Conservation (phyloP, 2,329 filamentous ascomycete genomes). For the Talaromyces sp. region DNA sequence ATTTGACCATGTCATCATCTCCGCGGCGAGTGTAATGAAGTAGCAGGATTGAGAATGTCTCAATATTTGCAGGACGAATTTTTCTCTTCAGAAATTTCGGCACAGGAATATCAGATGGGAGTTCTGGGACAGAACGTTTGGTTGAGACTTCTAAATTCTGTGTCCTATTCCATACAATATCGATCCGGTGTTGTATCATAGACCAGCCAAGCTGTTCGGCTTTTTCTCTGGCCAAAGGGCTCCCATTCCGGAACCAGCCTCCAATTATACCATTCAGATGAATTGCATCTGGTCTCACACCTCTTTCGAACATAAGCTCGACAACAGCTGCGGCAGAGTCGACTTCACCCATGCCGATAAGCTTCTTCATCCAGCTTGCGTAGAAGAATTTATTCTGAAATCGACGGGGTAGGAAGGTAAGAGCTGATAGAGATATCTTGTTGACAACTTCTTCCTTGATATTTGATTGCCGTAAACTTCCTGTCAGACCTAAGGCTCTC, state of each 20-base stretch:
- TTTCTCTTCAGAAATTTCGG: constrained; percentile 41
- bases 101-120: constrained; percentile 26
- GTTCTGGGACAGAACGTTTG: constrained; percentile 28
- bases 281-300: constrained; percentile 65
- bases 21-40: constrained; percentile 66
- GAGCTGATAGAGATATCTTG: constrained; percentile 47
- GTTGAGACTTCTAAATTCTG: constrained; percentile 23
- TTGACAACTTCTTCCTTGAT: constrained; percentile 45
- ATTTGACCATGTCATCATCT: constrained; percentile 56
- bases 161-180: constrained; percentile 52
- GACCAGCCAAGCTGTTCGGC: constrained; percentile 70
- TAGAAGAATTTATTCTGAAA: constrained; percentile 76
- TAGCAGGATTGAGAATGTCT: constrained; percentile 74
- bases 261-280: constrained; percentile 81
- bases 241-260: constrained; percentile 68
- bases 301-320: constrained; percentile 68
- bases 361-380: constrained; percentile 81
- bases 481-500: constrained; percentile 38
- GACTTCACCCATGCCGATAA: constrained; percentile 69
- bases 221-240: constrained; percentile 52
- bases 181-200: constrained; percentile 69
- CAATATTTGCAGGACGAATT: constrained; percentile 62
- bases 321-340: constrained; percentile 70
- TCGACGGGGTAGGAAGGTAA: constrained; percentile 52
- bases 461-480: constrained; percentile 40